Conservation (phyloP, 176 grass and related monocot species). For the Tuctoria greenei region DNA sequence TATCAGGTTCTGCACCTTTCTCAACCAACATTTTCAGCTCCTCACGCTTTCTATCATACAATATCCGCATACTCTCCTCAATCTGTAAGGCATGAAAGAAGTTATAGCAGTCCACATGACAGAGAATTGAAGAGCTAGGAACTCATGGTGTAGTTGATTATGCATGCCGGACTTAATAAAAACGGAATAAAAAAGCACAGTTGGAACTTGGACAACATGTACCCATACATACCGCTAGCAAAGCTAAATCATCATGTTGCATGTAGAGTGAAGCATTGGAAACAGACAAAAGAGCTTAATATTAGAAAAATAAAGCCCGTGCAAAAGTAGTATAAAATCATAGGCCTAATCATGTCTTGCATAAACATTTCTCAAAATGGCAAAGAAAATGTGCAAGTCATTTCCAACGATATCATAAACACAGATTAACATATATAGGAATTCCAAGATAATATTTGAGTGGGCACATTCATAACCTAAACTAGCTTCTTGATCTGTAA, state of each 20-base stretch:
- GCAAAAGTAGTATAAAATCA: slow-evolving; percentile 10
- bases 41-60: slow-evolving; percentile 71
- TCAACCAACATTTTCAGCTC: slow-evolving; percentile 66
- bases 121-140: not conserved
- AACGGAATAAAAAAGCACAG: not conserved
- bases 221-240: not conserved
- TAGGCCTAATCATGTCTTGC: slow-evolving; percentile 16
- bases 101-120: not conserved
- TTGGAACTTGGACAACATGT: slow-evolving; percentile 20
- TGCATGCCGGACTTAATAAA: not conserved
- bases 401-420: slow-evolving; percentile 15
- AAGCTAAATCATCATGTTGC: slow-evolving; percentile 17
- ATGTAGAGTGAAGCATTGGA: not conserved
- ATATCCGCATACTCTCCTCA: slow-evolving; percentile 73
- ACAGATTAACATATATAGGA: not conserved
- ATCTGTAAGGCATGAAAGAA: slow-evolving; percentile 45
- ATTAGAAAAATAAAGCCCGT: slow-evolving; percentile 17
- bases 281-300: not conserved
- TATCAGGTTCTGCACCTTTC: slow-evolving; percentile 80
- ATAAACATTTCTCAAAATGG: not conserved
- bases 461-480: not conserved
- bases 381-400: not conserved
- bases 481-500: not conserved
- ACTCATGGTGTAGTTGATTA: too few relatives aligned
- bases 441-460: not conserved